Evolutionary conservation across 371 early-diverging fungal species (phyloP), one percentile per base, ranked within the genome.

Genomic region (Mortierella sp.): DNA sequence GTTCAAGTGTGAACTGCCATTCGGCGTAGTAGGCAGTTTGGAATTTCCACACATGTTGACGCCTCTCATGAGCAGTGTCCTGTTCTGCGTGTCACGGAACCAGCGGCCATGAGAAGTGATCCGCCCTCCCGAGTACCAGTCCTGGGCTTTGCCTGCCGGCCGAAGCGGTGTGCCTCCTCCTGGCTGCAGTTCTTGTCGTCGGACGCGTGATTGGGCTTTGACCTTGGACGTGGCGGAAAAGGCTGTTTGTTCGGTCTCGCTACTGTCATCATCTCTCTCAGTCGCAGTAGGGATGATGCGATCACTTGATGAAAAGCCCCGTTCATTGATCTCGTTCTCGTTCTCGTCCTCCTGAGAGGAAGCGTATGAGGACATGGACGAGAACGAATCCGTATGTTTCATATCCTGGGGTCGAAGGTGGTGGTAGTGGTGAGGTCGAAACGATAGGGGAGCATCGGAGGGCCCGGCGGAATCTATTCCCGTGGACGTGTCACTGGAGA

Each of bases 21-120:
- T 83, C n/a, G 87, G 88, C 1, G 57, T 68, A 0, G 85, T 84
- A 1, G 91, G 91, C 8, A 89, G 58, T 59, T 91, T 91, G 34
- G 84, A 84, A 23, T 86, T 85, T 0, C 91, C 91, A 44, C 86
- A 84, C 6, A 91, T 60, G 56, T 91, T 91, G 60, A 91, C 88
- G 24, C 91, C 91, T 50, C 89, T 81, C 63, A 90, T 61, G 23
- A 86, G 55, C 11, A 89, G 60, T 7, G 80, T 79, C 34, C 90
- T 70, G 31, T 87, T 87, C 41, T 81, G 69, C 4, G 64, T 48
- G 60, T 89, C 89, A 30, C 82, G 69, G 48, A 89, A 89, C 83
- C 85, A 86, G 19, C 79, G 81, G 8, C 70, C 76, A 26, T 70
- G 65, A 15, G 70, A 70, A 6, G 70, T 69, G 57, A 76, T 55